Evolutionary conservation across 1,139 yeast genomes (phyloP).

Genomic region (Schwanniomyces etchellsii): DNA sequence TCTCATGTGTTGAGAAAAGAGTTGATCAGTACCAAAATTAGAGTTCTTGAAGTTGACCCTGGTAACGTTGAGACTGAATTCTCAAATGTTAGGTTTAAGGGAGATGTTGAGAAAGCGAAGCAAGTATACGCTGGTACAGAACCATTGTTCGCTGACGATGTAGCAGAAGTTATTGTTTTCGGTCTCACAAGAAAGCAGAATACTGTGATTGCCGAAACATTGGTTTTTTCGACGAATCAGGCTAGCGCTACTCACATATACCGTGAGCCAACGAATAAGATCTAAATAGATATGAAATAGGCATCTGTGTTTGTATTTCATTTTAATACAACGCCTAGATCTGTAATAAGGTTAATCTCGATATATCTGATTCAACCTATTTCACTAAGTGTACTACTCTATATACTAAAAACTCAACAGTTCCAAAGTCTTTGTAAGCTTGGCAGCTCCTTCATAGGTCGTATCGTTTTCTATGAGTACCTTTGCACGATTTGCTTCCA

Average conservation of each 20-base stretch:
- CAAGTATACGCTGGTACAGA: conserved; percentile 67
- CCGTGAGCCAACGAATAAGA: conserved; percentile 10
- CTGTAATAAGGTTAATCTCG: too few relatives aligned
- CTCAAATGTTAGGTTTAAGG: conserved; percentile 68
- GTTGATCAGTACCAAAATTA: conserved; percentile 61
- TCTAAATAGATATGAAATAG: too few relatives aligned
- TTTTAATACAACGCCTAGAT: too few relatives aligned
- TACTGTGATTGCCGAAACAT: conserved; percentile 72
- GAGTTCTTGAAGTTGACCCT: conserved; percentile 82
- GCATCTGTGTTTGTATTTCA: too few relatives aligned
- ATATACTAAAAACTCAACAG: conserved; percentile 46
- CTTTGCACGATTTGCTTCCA: conserved; percentile 70
- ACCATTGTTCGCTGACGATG: conserved; percentile 71
- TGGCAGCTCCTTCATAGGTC: conserved; percentile 63
- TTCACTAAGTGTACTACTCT: too few relatives aligned
- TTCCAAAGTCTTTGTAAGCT: conserved; percentile 59
- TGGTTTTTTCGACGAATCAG: conserved; percentile 75
- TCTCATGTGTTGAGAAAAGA: conserved; percentile 76
- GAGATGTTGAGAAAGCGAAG: conserved; percentile 64
- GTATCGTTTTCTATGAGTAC: conserved; percentile 47
- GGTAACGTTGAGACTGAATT: conserved; percentile 90
- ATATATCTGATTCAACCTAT: too few relatives aligned
- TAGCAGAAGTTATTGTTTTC: conserved; percentile 77
- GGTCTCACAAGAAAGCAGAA: conserved; percentile 65
- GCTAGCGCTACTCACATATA: conserved; percentile 62